Percentiles rank a stretch among this genome's conserved stretches.
phyloP scores from a whole-genome alignment of 768 basidiomycete genomes.

The Neoboletus subvelutipes region DNA sequence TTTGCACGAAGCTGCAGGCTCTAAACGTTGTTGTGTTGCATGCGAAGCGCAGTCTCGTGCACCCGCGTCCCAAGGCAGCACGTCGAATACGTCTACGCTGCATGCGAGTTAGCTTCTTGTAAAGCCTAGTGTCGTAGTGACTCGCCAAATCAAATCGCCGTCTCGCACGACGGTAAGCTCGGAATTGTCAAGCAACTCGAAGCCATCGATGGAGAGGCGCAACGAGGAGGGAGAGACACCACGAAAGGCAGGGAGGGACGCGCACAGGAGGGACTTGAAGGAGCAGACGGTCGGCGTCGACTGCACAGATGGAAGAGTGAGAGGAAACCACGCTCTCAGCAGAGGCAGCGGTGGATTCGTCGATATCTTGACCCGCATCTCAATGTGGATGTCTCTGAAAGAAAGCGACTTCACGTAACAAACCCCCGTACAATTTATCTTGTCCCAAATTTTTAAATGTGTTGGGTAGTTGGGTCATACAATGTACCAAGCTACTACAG shows the following conservation, averaged over 20 bases:
- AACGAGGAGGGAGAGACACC: conserved; percentile 1
- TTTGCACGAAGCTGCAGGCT: conserved; percentile 10
- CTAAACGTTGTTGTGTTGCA: not conserved
- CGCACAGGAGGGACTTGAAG: conserved; percentile 23
- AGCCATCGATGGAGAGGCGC: conserved; percentile 28
- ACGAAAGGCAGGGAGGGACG: conserved; percentile 13
- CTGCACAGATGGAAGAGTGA: conserved; percentile 1
- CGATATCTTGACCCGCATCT: conserved; percentile 52
- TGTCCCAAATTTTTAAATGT: not conserved
- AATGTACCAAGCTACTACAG: not conserved
- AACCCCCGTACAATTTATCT: not conserved
- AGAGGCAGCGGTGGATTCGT: conserved; percentile 46
- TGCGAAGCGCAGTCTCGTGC: not conserved
- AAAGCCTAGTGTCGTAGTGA: not conserved
- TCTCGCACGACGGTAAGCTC: conserved; percentile 28
- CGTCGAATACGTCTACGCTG: conserved; percentile 20
- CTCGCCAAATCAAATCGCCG: conserved; percentile 30
- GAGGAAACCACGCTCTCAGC: conserved; percentile 54
- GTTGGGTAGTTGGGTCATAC: not conserved
- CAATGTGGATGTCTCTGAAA: not conserved
- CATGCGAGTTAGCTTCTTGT: not conserved
- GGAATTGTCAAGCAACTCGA: conserved; percentile 28
- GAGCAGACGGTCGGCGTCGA: conserved; percentile 7
- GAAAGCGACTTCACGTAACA: not conserved
- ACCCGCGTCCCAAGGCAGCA: not conserved